A percentile compares a stretch with the other conserved stretches of the same genome.
phyloP scores from a whole-genome alignment of 257 asterid genomes.

The Handroanthus guayacan region DNA sequence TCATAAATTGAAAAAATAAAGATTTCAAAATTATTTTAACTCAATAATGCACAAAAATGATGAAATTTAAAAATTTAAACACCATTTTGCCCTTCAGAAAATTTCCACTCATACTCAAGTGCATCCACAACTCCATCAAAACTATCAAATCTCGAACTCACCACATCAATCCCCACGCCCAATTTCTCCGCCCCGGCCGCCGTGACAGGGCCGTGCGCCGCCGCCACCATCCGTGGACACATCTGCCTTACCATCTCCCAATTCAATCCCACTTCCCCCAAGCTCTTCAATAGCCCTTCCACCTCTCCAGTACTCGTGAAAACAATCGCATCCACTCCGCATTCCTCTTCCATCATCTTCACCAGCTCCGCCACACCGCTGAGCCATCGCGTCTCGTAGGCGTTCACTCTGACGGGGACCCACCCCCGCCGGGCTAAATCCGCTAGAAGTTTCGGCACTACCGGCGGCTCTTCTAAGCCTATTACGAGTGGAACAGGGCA shows the following conservation, averaged over 20 bases:
- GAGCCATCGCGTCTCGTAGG: slow-evolving; percentile 81
- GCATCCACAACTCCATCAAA: slow-evolving; percentile 78
- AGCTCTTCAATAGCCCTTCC: slow-evolving; percentile 83
- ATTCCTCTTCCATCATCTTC: slow-evolving; percentile 50
- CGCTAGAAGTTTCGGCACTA: slow-evolving; percentile 66
- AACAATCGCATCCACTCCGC: slow-evolving; percentile 78
- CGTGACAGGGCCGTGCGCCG: slow-evolving; percentile 90
- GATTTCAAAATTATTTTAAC: background rate
- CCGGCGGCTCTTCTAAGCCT: slow-evolving; percentile 81
- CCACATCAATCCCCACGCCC: slow-evolving; percentile 84
- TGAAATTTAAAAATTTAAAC: no score
- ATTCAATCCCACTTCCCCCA: slow-evolving; percentile 64
- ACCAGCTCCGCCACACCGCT: slow-evolving; percentile 55
- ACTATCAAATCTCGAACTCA: slow-evolving; percentile 70
- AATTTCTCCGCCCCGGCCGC: slow-evolving; percentile 82
- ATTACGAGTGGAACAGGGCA: slow-evolving; percentile 80
- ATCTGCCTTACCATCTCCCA: slow-evolving; percentile 73
- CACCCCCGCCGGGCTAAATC: slow-evolving; percentile 63
- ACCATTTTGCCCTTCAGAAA: slow-evolving; percentile 25
- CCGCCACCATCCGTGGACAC: slow-evolving; percentile 78
- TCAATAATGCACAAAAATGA: no score
- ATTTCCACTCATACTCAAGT: slow-evolving; percentile 52
- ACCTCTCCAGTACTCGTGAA: slow-evolving; percentile 88
- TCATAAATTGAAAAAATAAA: no score
- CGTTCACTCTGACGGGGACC: slow-evolving; percentile 59